Evolutionary conservation across 2,329 filamentous ascomycete genomes (phyloP), one percentile per base, ranked within the genome.

Genomic region (Metarhizium brunneum): DNA sequence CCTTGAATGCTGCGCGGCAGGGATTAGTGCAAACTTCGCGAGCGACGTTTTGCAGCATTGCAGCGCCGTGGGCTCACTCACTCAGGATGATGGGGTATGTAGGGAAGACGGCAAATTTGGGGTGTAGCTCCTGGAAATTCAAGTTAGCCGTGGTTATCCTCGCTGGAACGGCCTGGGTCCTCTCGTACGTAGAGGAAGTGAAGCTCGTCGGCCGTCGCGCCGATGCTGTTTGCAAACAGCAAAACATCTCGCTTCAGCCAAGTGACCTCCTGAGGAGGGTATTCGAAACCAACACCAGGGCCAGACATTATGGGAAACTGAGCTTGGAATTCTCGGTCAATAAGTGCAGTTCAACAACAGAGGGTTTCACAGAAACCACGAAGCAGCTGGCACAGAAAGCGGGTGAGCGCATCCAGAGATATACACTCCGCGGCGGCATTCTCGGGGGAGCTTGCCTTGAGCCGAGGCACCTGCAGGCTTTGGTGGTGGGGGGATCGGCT

Each of bases 141-240:
- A 30, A 29, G 25, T 47, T 48, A 35, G 52, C 55, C 43, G 10
- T 29, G 38, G 52, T 53, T 50, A 13, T 10, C 13, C 10, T 29
- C 18, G 25, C 20, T 14, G n/a, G 14, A 18, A 4, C 29, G 36
- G 11, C 6, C 6, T 16, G 5, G 16, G 36, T 25, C 25, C 25
- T 32, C n/a, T 16, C 57, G 51, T 78, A 94, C 90, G 65, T 91
- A 96, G 73, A 96, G 85, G 69, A 92, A 95, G 69, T 96, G 90
- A 66, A 96, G 83, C 77, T 96, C 92, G 64, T 95, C 85, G n/a
- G 81, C 80, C 13, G 83, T 92, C 67, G 81, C 85, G 56, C 92
- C 92, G 69, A 96, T 92, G 74, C 87, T 92, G 72, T 87, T 87
- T 63, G 92, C 91, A 71, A 96, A 96, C 59, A 97, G 84, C 59